These are phyloP conservation scores for Aspergillus thermomutatus DNA, from an alignment of 2,329 filamentous ascomycete species.

Conservation along the genomic window DNA sequence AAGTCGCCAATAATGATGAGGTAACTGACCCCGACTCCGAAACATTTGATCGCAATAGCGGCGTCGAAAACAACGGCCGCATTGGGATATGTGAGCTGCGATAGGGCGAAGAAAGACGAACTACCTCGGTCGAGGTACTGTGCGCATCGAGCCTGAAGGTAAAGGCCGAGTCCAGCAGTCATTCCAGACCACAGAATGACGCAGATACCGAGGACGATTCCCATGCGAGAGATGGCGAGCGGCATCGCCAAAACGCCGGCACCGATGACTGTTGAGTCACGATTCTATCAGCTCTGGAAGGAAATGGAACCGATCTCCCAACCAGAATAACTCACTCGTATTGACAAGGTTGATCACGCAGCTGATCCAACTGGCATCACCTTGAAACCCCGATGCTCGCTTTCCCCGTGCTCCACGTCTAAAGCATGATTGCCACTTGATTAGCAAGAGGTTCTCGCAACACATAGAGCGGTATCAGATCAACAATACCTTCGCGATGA, in stretches of 20 bases:
- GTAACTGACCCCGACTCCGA: constrained; percentile 95
- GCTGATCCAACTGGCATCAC: constrained; percentile 82
- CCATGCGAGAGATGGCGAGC: constrained; percentile 93
- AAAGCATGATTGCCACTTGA: not conserved
- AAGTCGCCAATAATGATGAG: constrained; percentile 98
- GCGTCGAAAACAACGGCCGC: constrained; percentile 92
- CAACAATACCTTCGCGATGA: constrained; percentile 29
- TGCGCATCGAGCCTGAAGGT: constrained; percentile 89
- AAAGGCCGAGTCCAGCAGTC: constrained; percentile 87
- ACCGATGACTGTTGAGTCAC: constrained; percentile 67
- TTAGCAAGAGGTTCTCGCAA: constrained; percentile 5
- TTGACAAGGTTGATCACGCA: constrained; percentile 95
- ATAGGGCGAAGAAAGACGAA: constrained; percentile 93
- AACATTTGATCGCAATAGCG: constrained; percentile 96
- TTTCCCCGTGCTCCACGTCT: constrained; percentile 51
- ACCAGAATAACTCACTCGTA: constrained; percentile 62
- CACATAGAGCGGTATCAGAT: not conserved
- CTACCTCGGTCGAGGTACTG: constrained; percentile 86
- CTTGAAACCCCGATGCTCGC: constrained; percentile 65
- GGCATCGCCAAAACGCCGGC: constrained; percentile 94
- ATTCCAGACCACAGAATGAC: constrained; percentile 89
- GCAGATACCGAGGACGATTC: constrained; percentile 76
- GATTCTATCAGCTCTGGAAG: constrained; percentile 6
- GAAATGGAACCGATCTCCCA: not conserved
- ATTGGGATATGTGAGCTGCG: constrained; percentile 94